phyloP scores from a whole-genome alignment of 768 basidiomycete genomes.

The Lactifluus subvellereus region DNA sequence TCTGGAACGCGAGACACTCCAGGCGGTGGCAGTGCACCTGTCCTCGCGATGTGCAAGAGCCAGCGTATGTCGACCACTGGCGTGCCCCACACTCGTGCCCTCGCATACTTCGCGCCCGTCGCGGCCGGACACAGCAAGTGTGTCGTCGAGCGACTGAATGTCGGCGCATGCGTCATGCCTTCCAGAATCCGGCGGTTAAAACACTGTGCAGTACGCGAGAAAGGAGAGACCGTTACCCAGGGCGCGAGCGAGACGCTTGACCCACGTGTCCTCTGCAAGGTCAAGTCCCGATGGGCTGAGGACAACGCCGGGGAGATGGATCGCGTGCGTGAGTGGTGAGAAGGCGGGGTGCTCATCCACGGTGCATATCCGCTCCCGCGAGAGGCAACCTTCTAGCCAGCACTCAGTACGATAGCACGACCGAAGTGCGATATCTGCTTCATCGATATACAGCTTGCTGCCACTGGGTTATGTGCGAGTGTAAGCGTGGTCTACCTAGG shows the following conservation, averaged over 20 bases:
- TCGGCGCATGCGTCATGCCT: conserved; percentile 52
- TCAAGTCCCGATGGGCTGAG: conserved; percentile 76
- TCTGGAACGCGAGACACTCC: conserved; percentile 31
- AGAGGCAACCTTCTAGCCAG: conserved; percentile 86
- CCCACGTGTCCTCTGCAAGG: conserved; percentile 58
- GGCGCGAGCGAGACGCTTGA: conserved; percentile 59
- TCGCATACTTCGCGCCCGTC: conserved; percentile 67
- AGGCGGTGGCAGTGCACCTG: conserved; percentile 42
- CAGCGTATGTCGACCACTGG: conserved; percentile 68
- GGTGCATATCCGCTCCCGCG: conserved; percentile 63
- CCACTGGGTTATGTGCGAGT: conserved; percentile 41
- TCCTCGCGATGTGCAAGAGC: conserved; percentile 54
- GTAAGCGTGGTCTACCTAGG: background rate
- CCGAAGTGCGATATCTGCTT: conserved; percentile 42
- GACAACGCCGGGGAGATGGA: conserved; percentile 56
- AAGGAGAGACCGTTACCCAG: conserved; percentile 43
- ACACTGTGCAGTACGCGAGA: background rate
- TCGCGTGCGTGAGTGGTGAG: conserved; percentile 50
- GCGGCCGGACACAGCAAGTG: conserved; percentile 76
- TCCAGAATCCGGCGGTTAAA: background rate
- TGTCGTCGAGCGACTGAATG: conserved; percentile 65
- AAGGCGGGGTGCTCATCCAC: conserved; percentile 68
- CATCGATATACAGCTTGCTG: conserved; percentile 57
- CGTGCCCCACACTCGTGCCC: conserved; percentile 73
- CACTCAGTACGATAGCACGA: conserved; percentile 80